A percentile compares a stretch with the other conserved stretches of the same genome.
Conservation (phyloP, 2,329 filamentous ascomycete genomes). For the Neonectria ditissima region DNA sequence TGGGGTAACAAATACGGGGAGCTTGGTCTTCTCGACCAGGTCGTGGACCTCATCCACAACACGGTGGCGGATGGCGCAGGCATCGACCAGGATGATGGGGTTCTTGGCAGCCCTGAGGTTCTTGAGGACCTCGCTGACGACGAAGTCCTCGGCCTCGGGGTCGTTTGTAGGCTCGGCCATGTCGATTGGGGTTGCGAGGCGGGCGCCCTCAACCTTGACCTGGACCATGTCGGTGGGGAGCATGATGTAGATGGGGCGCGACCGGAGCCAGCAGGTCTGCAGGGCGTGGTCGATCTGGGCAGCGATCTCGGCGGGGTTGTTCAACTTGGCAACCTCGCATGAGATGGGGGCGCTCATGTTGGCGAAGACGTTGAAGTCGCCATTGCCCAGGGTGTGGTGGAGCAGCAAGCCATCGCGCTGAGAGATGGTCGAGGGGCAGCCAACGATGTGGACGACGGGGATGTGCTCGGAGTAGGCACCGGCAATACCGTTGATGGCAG, state of each 20-base stretch:
- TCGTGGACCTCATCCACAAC: conserved; percentile 78
- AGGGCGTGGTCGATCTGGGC: conserved; percentile 82
- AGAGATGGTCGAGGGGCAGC: conserved; percentile 61
- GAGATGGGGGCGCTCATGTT: conserved; percentile 82
- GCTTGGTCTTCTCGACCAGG: conserved; percentile 76
- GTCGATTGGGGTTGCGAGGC: conserved; percentile 78
- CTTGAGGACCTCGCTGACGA: conserved; percentile 82
- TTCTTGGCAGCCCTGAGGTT: conserved; percentile 78
- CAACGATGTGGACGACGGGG: conserved; percentile 77
- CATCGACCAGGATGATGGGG: conserved; percentile 85
- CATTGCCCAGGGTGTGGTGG: conserved; percentile 80
- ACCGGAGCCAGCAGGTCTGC: conserved; percentile 77
- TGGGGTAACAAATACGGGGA: conserved; percentile 88
- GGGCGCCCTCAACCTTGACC: conserved; percentile 79
- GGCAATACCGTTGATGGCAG: conserved; percentile 78
- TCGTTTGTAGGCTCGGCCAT: conserved; percentile 74
- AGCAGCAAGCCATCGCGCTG: conserved; percentile 62
- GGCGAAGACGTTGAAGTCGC: conserved; percentile 85
- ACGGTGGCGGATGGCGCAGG: conserved; percentile 82
- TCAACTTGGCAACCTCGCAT: conserved; percentile 77
- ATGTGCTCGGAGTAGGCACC: conserved; percentile 81
- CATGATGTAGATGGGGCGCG: conserved; percentile 85
- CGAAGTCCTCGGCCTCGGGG: conserved; percentile 79
- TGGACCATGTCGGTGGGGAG: conserved; percentile 85
- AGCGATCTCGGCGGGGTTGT: conserved; percentile 76